phyloP scores from a whole-genome alignment of 768 basidiomycete genomes.

The Porpolomopsis calyptriformis region DNA sequence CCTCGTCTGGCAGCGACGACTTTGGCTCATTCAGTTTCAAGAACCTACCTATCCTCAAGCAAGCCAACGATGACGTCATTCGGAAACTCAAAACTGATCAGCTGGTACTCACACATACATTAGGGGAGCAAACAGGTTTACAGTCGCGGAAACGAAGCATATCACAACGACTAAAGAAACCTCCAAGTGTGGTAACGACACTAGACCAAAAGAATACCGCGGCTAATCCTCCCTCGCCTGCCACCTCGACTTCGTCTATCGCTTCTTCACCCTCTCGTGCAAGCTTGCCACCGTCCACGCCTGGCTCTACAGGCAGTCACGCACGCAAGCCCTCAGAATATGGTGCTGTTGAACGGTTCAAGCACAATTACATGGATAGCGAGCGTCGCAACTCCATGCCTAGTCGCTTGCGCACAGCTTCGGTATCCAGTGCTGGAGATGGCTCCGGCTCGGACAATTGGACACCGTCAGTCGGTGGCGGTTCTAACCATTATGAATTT shows the following conservation, averaged over 20 bases:
- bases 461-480: constrained; percentile 46
- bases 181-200: constrained; percentile 65
- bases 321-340: constrained; percentile 82
- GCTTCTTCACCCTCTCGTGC: constrained; percentile 81
- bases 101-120: constrained; percentile 60
- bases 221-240: constrained; percentile 83
- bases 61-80: constrained; percentile 97
- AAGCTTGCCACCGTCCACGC: constrained; percentile 60
- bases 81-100: constrained; percentile 91
- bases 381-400: constrained; percentile 79
- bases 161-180: constrained; percentile 75
- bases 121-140: constrained; percentile 49
- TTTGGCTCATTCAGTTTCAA: constrained; percentile 99
- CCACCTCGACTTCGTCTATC: constrained; percentile 84
- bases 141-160: constrained; percentile 68
- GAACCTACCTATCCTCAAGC: constrained; percentile 90
- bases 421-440: constrained; percentile 72
- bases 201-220: constrained; percentile 49
- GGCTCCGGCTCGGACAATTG: constrained; percentile 70
- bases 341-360: constrained; percentile 82
- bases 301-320: constrained; percentile 53
- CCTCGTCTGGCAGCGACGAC: constrained; percentile 55
- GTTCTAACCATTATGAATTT: constrained; percentile 42
- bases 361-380: constrained; percentile 67
- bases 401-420: constrained; percentile 77